A percentile compares a stretch with the other conserved stretches of the same genome.
These are phyloP conservation scores for Plectosphaerella cucumerina DNA, from an alignment of 2,329 filamentous ascomycete species.

Conservation along the genomic window DNA sequence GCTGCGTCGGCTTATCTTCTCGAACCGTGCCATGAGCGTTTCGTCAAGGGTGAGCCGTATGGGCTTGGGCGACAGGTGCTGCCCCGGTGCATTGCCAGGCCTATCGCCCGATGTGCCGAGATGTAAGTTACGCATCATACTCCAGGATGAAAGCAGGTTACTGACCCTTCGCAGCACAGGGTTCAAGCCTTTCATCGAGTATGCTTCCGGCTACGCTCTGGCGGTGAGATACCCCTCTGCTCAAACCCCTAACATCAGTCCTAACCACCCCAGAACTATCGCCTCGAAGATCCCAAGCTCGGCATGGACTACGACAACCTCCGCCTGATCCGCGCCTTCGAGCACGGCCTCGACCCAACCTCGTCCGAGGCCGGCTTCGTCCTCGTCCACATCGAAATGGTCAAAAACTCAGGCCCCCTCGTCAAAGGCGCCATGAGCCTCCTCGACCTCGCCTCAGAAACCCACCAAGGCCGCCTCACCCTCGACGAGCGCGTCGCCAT, in stretches of 20 bases:
- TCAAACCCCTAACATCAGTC: too few relatives aligned
- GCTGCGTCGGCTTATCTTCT: conserved; percentile 84
- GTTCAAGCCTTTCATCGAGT: conserved; percentile 93
- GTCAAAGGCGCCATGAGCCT: conserved; percentile 68
- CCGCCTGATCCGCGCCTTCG: conserved; percentile 85
- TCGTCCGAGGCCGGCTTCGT: conserved; percentile 95
- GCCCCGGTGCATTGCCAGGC: conserved; percentile 70
- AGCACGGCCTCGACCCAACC: conserved; percentile 77
- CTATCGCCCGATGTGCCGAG: conserved; percentile 78
- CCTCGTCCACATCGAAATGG: conserved; percentile 95
- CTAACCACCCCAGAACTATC: conserved; percentile 45
- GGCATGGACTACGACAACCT: conserved; percentile 65
- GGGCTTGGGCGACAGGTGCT: conserved; percentile 71
- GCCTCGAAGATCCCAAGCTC: conserved; percentile 47
- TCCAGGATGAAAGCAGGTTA: background rate
- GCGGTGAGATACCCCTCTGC: too few relatives aligned
- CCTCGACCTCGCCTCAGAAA: conserved; percentile 50
- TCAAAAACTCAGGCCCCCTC: conserved; percentile 75
- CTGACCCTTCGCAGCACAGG: conserved; percentile 41
- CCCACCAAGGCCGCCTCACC: conserved; percentile 17
- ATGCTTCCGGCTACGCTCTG: conserved; percentile 63
- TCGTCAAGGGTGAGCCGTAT: conserved; percentile 68
- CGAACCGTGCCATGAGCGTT: conserved; percentile 81
- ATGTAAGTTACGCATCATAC: conserved; percentile 59
- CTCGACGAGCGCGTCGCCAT: conserved; percentile 46